Percentiles rank a stretch among this genome's conserved stretches.
Evolutionary conservation across 73 alveolate genomes (phyloP).

Genomic region (Paramecium caudatum): DNA sequence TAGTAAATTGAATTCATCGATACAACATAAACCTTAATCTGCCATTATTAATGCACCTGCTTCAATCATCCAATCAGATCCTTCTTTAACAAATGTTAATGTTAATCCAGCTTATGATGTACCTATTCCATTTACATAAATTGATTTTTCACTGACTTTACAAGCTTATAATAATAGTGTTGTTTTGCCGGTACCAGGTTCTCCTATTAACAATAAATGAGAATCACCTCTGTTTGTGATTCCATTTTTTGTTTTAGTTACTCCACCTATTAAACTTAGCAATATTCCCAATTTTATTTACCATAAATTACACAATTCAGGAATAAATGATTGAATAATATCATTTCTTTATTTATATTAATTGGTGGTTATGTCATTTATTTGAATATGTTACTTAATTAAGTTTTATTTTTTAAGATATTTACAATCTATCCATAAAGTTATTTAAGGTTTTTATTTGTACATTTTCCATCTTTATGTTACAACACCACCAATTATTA

Average conservation of each 20-base stretch:
- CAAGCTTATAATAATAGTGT: conserved; percentile 79
- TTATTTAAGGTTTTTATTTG: background rate
- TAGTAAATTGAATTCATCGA: conserved; percentile 91
- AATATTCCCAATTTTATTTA: conserved; percentile 86
- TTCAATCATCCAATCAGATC: conserved; percentile 87
- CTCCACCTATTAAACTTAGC: conserved; percentile 87
- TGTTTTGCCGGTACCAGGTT: conserved; percentile 94
- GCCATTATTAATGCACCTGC: conserved; percentile 94
- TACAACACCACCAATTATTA: conserved; percentile 82
- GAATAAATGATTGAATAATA: conserved; percentile 77
- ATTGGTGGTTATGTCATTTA: conserved; percentile 25
- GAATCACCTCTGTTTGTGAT: conserved; percentile 83
- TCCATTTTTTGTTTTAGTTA: conserved; percentile 74
- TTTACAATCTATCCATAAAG: conserved; percentile 63
- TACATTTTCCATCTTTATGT: conserved; percentile 85
- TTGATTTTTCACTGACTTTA: conserved; percentile 77
- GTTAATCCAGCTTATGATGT: conserved; percentile 90
- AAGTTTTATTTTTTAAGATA: background rate
- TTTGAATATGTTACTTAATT: background rate
- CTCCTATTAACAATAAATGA: conserved; percentile 88
- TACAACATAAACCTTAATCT: conserved; percentile 94
- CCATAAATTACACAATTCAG: conserved; percentile 77
- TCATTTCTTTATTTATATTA: conserved; percentile 51
- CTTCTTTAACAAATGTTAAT: conserved; percentile 84
- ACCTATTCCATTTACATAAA: conserved; percentile 88